Conservation (phyloP, 345 rosid genomes). For the Chamaenerion angustifolium region DNA sequence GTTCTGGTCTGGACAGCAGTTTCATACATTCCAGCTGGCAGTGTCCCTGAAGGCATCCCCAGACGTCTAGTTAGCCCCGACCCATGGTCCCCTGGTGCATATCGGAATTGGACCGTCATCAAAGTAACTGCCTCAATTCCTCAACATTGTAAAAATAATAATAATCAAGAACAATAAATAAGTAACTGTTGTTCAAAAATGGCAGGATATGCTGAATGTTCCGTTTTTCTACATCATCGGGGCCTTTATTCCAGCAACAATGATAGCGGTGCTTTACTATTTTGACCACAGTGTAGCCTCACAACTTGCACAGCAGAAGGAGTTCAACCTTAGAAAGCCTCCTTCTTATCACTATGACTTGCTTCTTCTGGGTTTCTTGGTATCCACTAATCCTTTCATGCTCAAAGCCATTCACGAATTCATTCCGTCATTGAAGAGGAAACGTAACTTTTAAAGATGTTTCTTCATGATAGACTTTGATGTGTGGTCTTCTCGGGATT, state of each 20-base stretch:
- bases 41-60: constrained; percentile 84
- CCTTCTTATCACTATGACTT: constrained; percentile 85
- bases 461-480: constrained; percentile 31
- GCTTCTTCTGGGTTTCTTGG: constrained; percentile 78
- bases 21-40: constrained; percentile 68
- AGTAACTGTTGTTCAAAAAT: neutral
- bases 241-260: constrained; percentile 89
- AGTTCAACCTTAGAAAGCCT: constrained; percentile 88
- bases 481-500: constrained; percentile 66
- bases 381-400: constrained; percentile 12
- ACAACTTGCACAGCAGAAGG: constrained; percentile 90
- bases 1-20: constrained; percentile 82
- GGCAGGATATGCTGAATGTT: constrained; percentile 72
- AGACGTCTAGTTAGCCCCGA: constrained; percentile 87
- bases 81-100: constrained; percentile 96
- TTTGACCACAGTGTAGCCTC: constrained; percentile 98
- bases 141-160: too few species aligned
- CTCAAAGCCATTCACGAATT: neutral
- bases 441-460: neutral
- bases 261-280: constrained; percentile 93
- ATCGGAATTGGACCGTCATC: constrained; percentile 75
- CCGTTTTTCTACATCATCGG: constrained; percentile 75
- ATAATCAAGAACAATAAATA: too few species aligned
- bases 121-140: constrained; percentile 20
- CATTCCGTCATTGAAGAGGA: neutral